phyloP scores from a whole-genome alignment of 495 filamentous ascomycete genomes.

The Lineolata rhizophorae region DNA sequence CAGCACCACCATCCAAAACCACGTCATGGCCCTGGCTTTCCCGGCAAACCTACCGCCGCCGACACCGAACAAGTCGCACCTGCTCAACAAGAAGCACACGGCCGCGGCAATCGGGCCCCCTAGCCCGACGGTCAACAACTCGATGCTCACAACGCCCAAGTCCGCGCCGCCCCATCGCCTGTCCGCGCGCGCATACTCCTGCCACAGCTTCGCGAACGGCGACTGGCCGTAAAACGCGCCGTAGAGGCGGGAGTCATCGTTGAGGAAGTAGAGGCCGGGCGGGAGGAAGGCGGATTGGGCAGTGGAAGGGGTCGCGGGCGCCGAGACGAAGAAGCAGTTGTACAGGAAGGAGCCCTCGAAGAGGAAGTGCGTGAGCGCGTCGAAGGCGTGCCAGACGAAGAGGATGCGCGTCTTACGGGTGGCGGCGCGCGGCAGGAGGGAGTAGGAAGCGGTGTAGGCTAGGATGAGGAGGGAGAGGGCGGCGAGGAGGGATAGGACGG shows the following conservation, averaged over 20 bases:
- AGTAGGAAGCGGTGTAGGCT: slow-evolving; percentile 25
- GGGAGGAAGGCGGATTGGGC: slow-evolving; percentile 7
- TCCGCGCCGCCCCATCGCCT: slow-evolving; percentile 62
- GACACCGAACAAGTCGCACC: slow-evolving; percentile 1
- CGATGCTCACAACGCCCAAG: slow-evolving; percentile 54
- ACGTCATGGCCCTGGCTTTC: slow-evolving; percentile 18
- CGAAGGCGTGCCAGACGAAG: slow-evolving; percentile 91
- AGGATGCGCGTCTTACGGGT: slow-evolving; percentile 36
- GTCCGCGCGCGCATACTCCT: slow-evolving; percentile 84
- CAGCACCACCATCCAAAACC: slow-evolving; percentile 49
- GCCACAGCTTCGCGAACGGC: slow-evolving; percentile 56
- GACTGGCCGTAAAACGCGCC: slow-evolving; percentile 46
- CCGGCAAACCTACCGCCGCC: slow-evolving; percentile 14
- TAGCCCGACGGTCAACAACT: slow-evolving; percentile 64
- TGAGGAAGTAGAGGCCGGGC: slow-evolving; percentile 29
- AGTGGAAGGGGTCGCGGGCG: slow-evolving; percentile 10
- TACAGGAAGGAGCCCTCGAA: slow-evolving; percentile 84
- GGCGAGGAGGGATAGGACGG: slow-evolving; percentile 28
- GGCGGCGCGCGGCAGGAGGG: slow-evolving; percentile 25
- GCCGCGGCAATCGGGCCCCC: slow-evolving; percentile 37
- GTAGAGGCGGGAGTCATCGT: slow-evolving; percentile 34
- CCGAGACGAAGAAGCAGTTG: slow-evolving; percentile 65
- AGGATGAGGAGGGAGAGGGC: slow-evolving; percentile 29
- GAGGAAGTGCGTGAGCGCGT: slow-evolving; percentile 68
- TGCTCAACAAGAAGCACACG: slow-evolving; percentile 2